Evolutionary conservation across 169 alveolate genomes (phyloP).

Genomic region (Plasmodium vivax): DNA sequence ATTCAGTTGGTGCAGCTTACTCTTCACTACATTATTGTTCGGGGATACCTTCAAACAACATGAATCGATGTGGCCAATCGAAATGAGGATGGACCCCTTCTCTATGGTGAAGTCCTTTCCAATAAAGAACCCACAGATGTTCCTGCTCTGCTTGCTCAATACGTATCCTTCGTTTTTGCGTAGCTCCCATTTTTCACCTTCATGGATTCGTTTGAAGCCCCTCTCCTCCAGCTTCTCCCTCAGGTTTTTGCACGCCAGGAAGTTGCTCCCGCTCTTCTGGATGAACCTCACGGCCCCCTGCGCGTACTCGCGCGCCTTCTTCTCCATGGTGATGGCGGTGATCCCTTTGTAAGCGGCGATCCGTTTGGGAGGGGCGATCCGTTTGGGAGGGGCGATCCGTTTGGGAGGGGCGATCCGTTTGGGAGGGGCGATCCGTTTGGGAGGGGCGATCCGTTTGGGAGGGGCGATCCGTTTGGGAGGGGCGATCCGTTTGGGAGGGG

Average conservation of each 20-base stretch:
- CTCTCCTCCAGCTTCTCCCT: slow-evolving; percentile 10
- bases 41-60: slow-evolving; percentile 60
- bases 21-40: slow-evolving; percentile 18
- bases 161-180: slow-evolving; percentile 64
- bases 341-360: no score
- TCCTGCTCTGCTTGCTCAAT: slow-evolving; percentile 42
- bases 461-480: no score
- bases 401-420: no score
- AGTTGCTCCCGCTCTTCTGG: slow-evolving; percentile 47
- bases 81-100: slow-evolving; percentile 47
- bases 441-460: no score
- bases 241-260: slow-evolving; percentile 59
- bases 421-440: no score
- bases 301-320: slow-evolving; percentile 56
- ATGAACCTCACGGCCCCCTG: slow-evolving; percentile 45
- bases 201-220: slow-evolving; percentile 23
- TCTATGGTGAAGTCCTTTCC: slow-evolving; percentile 54
- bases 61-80: slow-evolving; percentile 61
- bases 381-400: no score
- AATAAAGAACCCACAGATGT: slow-evolving; percentile 50
- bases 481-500: no score
- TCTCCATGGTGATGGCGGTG: slow-evolving; percentile 32
- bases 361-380: no score
- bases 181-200: slow-evolving; percentile 64
- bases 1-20: slow-evolving; percentile 30